Evolutionary conservation across 2,329 filamentous ascomycete species (phyloP).

Genomic region (Cadophora sp.): DNA sequence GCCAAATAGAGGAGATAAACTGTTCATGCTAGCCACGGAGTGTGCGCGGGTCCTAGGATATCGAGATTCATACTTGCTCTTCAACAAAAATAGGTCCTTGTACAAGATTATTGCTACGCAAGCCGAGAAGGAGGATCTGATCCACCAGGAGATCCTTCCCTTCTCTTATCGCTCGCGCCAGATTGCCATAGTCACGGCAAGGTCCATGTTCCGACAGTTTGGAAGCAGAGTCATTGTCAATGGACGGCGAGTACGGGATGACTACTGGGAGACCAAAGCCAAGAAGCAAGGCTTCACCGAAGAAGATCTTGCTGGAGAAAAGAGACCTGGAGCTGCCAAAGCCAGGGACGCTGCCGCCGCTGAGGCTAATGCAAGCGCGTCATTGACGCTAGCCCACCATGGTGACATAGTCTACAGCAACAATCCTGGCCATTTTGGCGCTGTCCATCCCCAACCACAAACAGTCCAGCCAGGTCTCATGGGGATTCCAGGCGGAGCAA

Average conservation of each 20-base stretch:
- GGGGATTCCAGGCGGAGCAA: constrained; percentile 67
- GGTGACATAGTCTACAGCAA: constrained; percentile 90
- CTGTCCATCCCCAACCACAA: constrained; percentile 67
- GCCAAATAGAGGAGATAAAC: constrained; percentile 86
- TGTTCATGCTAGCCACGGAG: constrained; percentile 99
- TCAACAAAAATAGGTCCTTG: constrained; percentile 97
- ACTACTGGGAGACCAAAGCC: constrained; percentile 98
- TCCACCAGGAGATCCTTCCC: constrained; percentile 91
- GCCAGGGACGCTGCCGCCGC: constrained; percentile 82
- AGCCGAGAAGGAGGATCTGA: constrained; percentile 94
- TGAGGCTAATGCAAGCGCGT: constrained; percentile 62
- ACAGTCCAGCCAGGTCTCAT: constrained; percentile 77
- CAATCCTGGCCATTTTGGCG: constrained; percentile 69
- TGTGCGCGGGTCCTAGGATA: constrained; percentile 94
- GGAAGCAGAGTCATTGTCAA: constrained; percentile 92
- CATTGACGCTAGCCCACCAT: constrained; percentile 68
- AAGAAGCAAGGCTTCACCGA: constrained; percentile 98
- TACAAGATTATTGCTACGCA: constrained; percentile 98
- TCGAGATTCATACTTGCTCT: constrained; percentile 95
- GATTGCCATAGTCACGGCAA: constrained; percentile 96
- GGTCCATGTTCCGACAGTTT: constrained; percentile 99
- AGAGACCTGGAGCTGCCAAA: constrained; percentile 90
- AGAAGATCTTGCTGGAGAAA: constrained; percentile 93
- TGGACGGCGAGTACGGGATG: constrained; percentile 89
- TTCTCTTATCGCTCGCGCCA: constrained; percentile 98